Conservation (phyloP, 331 rosid species). For the Spiraea crenata region DNA sequence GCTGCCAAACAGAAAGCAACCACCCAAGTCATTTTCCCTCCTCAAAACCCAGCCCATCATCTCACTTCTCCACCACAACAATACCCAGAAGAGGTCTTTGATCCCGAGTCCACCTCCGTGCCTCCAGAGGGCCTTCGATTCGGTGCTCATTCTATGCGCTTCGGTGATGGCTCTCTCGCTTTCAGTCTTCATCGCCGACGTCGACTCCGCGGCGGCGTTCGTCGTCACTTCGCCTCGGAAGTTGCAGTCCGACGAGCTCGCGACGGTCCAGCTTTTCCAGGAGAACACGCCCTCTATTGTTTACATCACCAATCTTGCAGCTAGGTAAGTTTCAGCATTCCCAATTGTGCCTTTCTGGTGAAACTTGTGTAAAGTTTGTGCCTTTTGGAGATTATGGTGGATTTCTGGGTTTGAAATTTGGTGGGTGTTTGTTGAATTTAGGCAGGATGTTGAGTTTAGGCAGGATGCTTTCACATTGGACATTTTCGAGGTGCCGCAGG, state of each 20-base stretch:
- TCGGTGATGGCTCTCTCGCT: slow-evolving; percentile 67
- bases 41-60: slow-evolving; percentile 7
- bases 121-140: slow-evolving; percentile 38
- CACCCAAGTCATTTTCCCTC: too few species aligned
- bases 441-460: too few species aligned
- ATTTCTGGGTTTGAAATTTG: too few species aligned
- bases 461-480: slow-evolving; percentile 95
- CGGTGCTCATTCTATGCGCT: slow-evolving; percentile 55
- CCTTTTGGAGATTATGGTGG: slow-evolving; percentile 9
- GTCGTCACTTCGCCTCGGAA: slow-evolving; percentile 68
- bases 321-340: slow-evolving; percentile 34
- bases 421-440: neutral
- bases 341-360: neutral
- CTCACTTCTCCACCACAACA: slow-evolving; percentile 34
- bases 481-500: slow-evolving; percentile 91
- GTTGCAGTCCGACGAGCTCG: slow-evolving; percentile 87
- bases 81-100: slow-evolving; percentile 2
- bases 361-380: neutral
- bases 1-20: too few species aligned
- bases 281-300: slow-evolving; percentile 97
- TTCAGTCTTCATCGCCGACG: slow-evolving; percentile 53
- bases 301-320: slow-evolving; percentile 88
- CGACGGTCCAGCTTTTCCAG: slow-evolving; percentile 87
- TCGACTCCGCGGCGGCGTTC: slow-evolving; percentile 76
- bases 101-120: slow-evolving; percentile 14